A percentile compares a stretch with the other conserved stretches of the same genome.
phyloP scores from a whole-genome alignment of 768 basidiomycete species.

The Tylopilus intermedius region DNA sequence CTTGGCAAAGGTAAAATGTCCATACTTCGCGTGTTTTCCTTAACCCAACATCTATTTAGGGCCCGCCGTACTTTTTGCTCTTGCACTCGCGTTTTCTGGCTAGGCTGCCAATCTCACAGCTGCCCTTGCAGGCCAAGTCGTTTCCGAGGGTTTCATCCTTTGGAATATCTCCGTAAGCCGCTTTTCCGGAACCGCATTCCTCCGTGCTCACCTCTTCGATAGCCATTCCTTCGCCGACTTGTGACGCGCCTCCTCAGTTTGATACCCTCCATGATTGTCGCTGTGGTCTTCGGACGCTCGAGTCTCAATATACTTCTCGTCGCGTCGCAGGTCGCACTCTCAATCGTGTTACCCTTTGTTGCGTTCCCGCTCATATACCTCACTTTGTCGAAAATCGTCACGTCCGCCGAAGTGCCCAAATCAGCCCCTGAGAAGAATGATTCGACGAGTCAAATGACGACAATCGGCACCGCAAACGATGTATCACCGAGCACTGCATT shows the following conservation, averaged over 20 bases:
- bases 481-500: not conserved
- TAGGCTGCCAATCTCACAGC: not conserved
- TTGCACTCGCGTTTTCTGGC: not conserved
- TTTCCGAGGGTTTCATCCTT: not conserved
- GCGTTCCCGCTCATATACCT: not conserved
- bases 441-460: not conserved
- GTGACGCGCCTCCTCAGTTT: conserved; percentile 37
- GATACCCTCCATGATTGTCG: not conserved
- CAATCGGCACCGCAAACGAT: not conserved
- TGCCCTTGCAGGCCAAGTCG: not conserved
- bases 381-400: not conserved
- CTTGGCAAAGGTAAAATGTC: not conserved
- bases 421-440: not conserved
- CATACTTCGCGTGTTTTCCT: not conserved
- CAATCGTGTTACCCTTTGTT: not conserved
- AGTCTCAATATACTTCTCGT: not conserved
- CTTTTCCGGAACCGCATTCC: not conserved
- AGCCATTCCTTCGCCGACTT: conserved; percentile 37
- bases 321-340: not conserved
- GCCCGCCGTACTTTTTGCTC: not conserved
- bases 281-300: not conserved
- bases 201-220: not conserved
- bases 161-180: conserved; percentile 28
- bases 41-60: not conserved
- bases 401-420: not conserved